Conservation (phyloP, 2,329 filamentous ascomycete genomes). For the Exophiala bonariae region DNA sequence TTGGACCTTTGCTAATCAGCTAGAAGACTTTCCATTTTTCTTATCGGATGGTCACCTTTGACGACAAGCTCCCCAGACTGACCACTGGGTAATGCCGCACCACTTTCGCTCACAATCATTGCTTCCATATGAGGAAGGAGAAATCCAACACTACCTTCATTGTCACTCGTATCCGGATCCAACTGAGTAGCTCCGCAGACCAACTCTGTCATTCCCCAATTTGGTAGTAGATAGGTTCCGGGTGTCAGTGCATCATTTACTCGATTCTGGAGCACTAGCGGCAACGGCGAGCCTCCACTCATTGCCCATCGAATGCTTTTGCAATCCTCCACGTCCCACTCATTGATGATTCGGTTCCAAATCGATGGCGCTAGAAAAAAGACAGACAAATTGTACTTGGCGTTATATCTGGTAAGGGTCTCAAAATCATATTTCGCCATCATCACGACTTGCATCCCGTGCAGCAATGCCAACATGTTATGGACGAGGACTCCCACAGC, state of each 20-base stretch:
- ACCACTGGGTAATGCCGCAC: constrained; percentile 31
- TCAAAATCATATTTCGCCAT: constrained; percentile 20
- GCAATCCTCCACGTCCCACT: constrained; percentile 16
- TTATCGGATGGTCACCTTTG: constrained; percentile 31
- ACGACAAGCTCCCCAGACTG: constrained; percentile 40
- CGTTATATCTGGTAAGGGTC: constrained; percentile 10
- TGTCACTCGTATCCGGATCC: constrained; percentile 39
- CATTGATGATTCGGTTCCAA: constrained; percentile 20
- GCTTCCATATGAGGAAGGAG: constrained; percentile 37
- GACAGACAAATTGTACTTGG: constrained; percentile 14
- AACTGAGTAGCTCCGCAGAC: constrained; percentile 33
- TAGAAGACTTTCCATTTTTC: constrained; percentile 25
- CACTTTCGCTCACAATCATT: constrained; percentile 38
- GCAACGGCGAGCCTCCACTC: constrained; percentile 19
- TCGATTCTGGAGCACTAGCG: constrained; percentile 10
- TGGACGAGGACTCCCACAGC: constrained; percentile 19
- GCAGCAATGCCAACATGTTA: constrained; percentile 18
- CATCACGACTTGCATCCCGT: constrained; percentile 22
- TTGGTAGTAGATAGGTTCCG: constrained; percentile 15
- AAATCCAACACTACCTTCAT: constrained; percentile 49
- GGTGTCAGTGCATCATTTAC: constrained; percentile 16
- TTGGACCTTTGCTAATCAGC: constrained; percentile 31
- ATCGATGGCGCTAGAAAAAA: constrained; percentile 21
- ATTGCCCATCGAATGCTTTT: constrained; percentile 15
- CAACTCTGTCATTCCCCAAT: constrained; percentile 57